Percentiles rank a stretch among this genome's conserved stretches.
Evolutionary conservation across 2,329 filamentous ascomycete genomes (phyloP).

Genomic region (Myriosclerotinia duriaeana): DNA sequence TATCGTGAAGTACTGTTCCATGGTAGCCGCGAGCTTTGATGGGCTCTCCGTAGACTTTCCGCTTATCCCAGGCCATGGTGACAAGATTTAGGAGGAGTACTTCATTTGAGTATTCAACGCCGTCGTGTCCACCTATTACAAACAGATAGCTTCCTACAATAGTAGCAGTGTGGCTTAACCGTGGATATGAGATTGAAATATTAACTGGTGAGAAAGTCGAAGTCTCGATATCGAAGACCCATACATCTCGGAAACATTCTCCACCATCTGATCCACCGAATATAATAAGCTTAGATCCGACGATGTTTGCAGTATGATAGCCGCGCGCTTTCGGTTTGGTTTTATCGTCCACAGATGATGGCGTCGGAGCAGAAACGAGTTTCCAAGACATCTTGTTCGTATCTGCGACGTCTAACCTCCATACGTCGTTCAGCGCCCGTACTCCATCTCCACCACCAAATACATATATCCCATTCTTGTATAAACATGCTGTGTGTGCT

Average conservation of each 20-base stretch:
- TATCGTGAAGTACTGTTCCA: conserved; percentile 64
- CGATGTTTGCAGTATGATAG: conserved; percentile 73
- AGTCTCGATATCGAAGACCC: conserved; percentile 68
- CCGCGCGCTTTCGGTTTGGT: conserved; percentile 61
- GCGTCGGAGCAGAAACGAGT: conserved; percentile 51
- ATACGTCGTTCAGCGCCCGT: conserved; percentile 69
- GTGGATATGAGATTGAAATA: conserved; percentile 61
- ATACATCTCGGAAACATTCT: conserved; percentile 71
- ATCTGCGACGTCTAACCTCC: conserved; percentile 69
- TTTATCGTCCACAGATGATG: conserved; percentile 48
- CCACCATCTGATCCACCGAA: conserved; percentile 69
- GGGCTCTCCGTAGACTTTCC: conserved; percentile 62
- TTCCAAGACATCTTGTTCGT: conserved; percentile 67
- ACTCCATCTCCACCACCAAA: conserved; percentile 71
- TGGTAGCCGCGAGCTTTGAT: conserved; percentile 67
- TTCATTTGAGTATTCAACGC: conserved; percentile 67
- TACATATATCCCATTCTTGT: conserved; percentile 70
- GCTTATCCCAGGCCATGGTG: conserved; percentile 71
- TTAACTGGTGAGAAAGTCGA: conserved; percentile 58
- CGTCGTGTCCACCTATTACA: conserved; percentile 68
- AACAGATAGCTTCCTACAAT: conserved; percentile 70
- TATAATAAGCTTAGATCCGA: conserved; percentile 69
- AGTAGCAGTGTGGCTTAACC: conserved; percentile 67
- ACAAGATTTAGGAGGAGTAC: conserved; percentile 68
- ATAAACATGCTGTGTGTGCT: conserved; percentile 69